Evolutionary conservation across 163 green algal genomes (phyloP).

Genomic region (Coccomyxa subellipsoidea): DNA sequence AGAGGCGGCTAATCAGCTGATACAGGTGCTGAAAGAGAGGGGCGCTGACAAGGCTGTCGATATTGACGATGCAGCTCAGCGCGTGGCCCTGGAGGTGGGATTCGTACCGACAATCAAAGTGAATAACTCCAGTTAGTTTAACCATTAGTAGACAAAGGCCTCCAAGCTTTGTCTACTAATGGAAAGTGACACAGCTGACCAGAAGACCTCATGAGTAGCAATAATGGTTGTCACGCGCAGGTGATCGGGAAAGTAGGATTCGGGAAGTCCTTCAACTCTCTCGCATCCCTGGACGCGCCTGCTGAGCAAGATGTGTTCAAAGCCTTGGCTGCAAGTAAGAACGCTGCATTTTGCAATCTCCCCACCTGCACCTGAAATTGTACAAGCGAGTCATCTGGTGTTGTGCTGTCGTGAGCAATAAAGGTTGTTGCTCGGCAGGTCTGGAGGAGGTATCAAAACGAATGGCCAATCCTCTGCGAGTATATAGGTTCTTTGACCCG

Average conservation of each 20-base stretch:
- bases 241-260: slow-evolving; percentile 47
- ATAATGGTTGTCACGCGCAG: too few species aligned
- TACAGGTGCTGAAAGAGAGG: slow-evolving; percentile 23
- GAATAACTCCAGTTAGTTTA: too few species aligned
- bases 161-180: too few species aligned
- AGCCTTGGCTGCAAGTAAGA: slow-evolving; percentile 9
- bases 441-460: slow-evolving; percentile 19
- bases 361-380: too few species aligned
- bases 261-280: slow-evolving; percentile 40
- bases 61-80: slow-evolving; percentile 35
- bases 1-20: slow-evolving; percentile 6
- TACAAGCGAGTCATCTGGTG: too few species aligned
- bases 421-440: slow-evolving; percentile 7
- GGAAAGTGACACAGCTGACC: too few species aligned
- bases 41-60: slow-evolving; percentile 20
- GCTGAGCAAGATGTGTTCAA: slow-evolving; percentile 11
- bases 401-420: too few species aligned
- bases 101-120: too few species aligned
- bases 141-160: too few species aligned
- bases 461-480: slow-evolving; percentile 21
- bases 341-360: not conserved
- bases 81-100: slow-evolving; percentile 44
- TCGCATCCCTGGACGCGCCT: slow-evolving; percentile 15
- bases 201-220: too few species aligned
- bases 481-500: slow-evolving; percentile 3